Conservation (phyloP, 441 rosid genomes). For the Flueggea neowawraea region DNA sequence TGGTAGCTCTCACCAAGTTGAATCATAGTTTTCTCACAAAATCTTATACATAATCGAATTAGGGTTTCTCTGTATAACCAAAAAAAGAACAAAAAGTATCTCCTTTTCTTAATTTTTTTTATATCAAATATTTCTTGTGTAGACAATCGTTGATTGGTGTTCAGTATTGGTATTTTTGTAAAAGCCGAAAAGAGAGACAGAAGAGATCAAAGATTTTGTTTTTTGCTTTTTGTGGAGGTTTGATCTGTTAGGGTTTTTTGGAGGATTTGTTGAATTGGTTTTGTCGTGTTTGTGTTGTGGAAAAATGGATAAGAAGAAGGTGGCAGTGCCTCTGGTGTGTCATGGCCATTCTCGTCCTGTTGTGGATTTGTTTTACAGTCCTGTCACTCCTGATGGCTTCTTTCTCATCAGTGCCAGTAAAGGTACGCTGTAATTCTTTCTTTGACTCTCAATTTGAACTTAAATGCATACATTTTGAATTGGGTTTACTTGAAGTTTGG, state of each 20-base stretch:
- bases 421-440: slow-evolving; percentile 30
- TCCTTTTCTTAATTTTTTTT: slow-evolving; percentile 11
- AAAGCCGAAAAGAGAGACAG: not conserved
- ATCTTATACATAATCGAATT: not conserved
- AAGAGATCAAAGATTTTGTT: not conserved
- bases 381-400: slow-evolving; percentile 92
- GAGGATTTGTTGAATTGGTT: not conserved
- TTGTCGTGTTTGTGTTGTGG: not conserved
- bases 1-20: not conserved
- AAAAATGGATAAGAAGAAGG: slow-evolving; percentile 59
- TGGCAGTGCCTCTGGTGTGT: slow-evolving; percentile 84
- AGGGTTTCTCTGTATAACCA: not conserved
- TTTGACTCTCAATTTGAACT: not conserved
- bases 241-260: slow-evolving; percentile 18
- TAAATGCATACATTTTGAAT: not conserved
- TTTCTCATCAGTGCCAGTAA: slow-evolving; percentile 96
- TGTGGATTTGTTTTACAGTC: slow-evolving; percentile 90
- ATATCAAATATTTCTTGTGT: no score
- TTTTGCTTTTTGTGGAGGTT: not conserved
- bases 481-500: not conserved
- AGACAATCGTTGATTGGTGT: no score
- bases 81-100: not conserved
- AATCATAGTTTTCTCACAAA: slow-evolving; percentile 2
- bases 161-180: no score
- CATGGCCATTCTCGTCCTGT: slow-evolving; percentile 98